Percentiles rank a stretch among this genome's conserved stretches.
Evolutionary conservation across 208 protist species (phyloP).

Genomic region (Leishmania major): DNA sequence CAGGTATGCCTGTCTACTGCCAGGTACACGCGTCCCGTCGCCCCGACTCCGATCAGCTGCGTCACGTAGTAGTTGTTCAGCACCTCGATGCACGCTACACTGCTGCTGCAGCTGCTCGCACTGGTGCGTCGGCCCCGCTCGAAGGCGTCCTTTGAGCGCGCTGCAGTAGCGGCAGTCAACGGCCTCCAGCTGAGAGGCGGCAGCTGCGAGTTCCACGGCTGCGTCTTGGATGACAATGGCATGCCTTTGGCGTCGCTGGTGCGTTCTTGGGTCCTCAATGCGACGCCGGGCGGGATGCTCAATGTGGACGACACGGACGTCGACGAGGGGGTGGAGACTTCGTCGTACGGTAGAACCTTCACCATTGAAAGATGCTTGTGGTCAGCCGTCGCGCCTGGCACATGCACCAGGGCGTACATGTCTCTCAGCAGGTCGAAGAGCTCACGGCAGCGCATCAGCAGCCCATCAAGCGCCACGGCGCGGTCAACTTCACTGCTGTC

Average conservation of each 20-base stretch:
- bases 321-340: conserved; percentile 3
- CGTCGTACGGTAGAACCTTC: conserved; percentile 25
- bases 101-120: conserved; percentile 28
- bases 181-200: neutral
- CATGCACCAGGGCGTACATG: conserved; percentile 16
- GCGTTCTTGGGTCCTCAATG: neutral
- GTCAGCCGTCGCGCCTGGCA: conserved; percentile 1
- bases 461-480: conserved; percentile 21
- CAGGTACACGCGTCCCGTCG: conserved; percentile 50
- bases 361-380: conserved; percentile 13
- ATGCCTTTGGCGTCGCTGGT: neutral
- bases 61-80: conserved; percentile 76
- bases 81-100: conserved; percentile 26
- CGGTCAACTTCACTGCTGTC: conserved; percentile 18
- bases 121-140: conserved; percentile 22
- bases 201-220: conserved; percentile 10
- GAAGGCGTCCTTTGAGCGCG: conserved; percentile 11
- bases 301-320: neutral
- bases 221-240: conserved; percentile 9
- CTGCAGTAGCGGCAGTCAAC: neutral
- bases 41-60: conserved; percentile 45
- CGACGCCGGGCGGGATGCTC: neutral
- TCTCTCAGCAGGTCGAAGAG: conserved; percentile 30
- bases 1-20: conserved; percentile 36
- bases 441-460: conserved; percentile 18